Base-by-base conservation (phyloP, 768 basidiomycete genomes). In the Podaxis sp. region DNA sequence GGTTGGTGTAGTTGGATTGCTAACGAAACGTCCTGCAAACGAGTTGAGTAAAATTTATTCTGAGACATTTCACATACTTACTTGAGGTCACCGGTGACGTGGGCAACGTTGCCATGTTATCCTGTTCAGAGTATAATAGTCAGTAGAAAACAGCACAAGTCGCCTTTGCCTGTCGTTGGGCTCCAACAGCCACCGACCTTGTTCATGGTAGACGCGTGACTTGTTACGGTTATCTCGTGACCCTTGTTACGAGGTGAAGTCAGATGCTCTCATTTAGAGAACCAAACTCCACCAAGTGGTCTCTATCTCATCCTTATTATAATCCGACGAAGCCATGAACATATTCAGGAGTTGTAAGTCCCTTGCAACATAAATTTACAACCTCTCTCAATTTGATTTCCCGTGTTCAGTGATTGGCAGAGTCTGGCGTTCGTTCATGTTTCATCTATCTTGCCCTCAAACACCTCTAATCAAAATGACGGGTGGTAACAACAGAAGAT, bases 351-450 rank as follows among this genome's bases (percentile, higher is more conserved):
- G 84, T 74, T 75, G 92, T 93, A 67, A 74, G 91, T 82, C 15
- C 49, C 30, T 50, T 36, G 56, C 30, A 49, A 7, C 20, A 28
- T 4, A 26, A 6, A 28, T 15, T 6, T 28, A 7, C 49, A 28
- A 22, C n/a, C 10, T 50, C 49, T 50, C 49, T 12, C 12, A 22
- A 17, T 44, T n/a, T 13, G 12, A 4, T 15, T 44, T 44, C 49
- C 49, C 58, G 66, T 28, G 62, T 57, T 55, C 66, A 96, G 95
- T 96, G 40, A 83, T 95, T 64, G 89, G 92, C 66, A 93, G 88
- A 85, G 94, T 97, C 74, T 96, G 94, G 94, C 93, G 95, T 96
- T 75, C 75, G 94, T 87, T 17, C 65, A 44, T 66, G 56, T 61
- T 58, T 53, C 60, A 50, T 63, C 49, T 17, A 52, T 65, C 37